Evolutionary conservation across 1,284 basidiomycete species (phyloP).

Genomic region (Moesziomyces sp.): DNA sequence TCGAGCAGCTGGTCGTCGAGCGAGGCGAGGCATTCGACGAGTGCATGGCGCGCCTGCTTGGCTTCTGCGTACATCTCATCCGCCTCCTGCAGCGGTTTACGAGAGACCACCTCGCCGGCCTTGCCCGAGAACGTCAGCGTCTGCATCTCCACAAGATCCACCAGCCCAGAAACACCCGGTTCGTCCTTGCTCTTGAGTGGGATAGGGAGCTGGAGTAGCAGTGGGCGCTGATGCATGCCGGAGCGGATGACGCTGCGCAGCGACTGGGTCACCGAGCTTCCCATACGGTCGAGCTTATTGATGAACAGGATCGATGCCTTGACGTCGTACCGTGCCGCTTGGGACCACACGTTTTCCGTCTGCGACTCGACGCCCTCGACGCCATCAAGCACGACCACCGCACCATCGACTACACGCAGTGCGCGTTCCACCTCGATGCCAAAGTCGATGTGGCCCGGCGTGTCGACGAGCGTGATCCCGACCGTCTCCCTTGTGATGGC

Average conservation of each 20-base stretch:
- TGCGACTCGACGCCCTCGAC: constrained; percentile 92
- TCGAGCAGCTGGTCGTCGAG: constrained; percentile 83
- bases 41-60: constrained; percentile 75
- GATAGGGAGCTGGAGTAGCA: constrained; percentile 79
- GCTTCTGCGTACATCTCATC: constrained; percentile 75
- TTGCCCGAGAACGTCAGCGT: constrained; percentile 49
- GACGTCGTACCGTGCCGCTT: constrained; percentile 84
- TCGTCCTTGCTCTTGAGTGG: constrained; percentile 79
- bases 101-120: constrained; percentile 51
- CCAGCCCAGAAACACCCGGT: constrained; percentile 73
- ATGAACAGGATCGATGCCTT: constrained; percentile 81
- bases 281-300: constrained; percentile 87
- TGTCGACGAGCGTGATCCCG: constrained; percentile 84
- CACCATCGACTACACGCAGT: constrained; percentile 87
- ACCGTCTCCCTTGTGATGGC: constrained; percentile 71
- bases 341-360: constrained; percentile 86
- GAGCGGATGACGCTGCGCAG: constrained; percentile 76
- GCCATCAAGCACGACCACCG: constrained; percentile 85
- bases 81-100: constrained; percentile 19
- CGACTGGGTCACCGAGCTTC: constrained; percentile 80
- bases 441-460: constrained; percentile 91
- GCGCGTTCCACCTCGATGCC: constrained; percentile 94
- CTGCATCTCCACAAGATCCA: constrained; percentile 59
- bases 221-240: constrained; percentile 79
- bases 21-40: constrained; percentile 82